phyloP scores from a whole-genome alignment of 805 yeast genomes.

The Wickerhamiella azymoides region DNA sequence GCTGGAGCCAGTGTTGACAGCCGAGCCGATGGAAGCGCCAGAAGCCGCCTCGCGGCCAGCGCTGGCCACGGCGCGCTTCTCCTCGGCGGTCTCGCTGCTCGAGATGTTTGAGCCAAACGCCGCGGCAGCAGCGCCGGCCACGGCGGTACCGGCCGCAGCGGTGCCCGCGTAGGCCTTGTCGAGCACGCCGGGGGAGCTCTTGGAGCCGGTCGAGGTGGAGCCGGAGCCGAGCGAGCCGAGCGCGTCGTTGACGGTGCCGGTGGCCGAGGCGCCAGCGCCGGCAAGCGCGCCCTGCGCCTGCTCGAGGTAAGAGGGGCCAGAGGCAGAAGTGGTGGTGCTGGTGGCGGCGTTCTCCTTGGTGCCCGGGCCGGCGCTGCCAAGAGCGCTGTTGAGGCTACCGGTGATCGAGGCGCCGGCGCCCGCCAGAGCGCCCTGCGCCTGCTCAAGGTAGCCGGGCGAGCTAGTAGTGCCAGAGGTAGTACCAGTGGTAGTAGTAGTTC shows the following conservation, averaged over 20 bases:
- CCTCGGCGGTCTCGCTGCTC: not conserved
- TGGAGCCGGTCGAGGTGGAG: no score
- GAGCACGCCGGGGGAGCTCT: not conserved
- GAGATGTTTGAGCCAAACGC: not conserved
- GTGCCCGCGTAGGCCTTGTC: conserved; percentile 1
- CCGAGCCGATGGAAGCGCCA: not conserved
- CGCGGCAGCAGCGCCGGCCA: not conserved
- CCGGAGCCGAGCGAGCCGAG: not conserved
- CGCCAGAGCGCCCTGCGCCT: not conserved
- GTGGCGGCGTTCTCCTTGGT: not conserved
- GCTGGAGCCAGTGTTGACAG: not conserved
- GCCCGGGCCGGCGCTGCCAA: not conserved
- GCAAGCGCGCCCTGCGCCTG: conserved; percentile 1
- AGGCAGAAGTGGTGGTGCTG: not conserved
- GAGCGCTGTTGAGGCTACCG: not conserved
- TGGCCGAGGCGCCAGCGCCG: conserved; percentile 4
- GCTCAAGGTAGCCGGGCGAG: not conserved
- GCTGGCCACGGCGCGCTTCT: not conserved
- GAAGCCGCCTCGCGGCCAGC: not conserved
- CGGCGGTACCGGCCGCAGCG: conserved; percentile 6
- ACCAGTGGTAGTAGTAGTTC: not conserved
- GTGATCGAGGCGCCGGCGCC: conserved; percentile 4
- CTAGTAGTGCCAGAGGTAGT: not conserved
- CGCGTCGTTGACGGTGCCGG: not conserved
- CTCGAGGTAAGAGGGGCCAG: not conserved